Percentiles rank a stretch among this genome's conserved stretches.
Evolutionary conservation across 228 moss, liverwort and hornwort species (phyloP).

Genomic region (Sphagnum magellanicum): DNA sequence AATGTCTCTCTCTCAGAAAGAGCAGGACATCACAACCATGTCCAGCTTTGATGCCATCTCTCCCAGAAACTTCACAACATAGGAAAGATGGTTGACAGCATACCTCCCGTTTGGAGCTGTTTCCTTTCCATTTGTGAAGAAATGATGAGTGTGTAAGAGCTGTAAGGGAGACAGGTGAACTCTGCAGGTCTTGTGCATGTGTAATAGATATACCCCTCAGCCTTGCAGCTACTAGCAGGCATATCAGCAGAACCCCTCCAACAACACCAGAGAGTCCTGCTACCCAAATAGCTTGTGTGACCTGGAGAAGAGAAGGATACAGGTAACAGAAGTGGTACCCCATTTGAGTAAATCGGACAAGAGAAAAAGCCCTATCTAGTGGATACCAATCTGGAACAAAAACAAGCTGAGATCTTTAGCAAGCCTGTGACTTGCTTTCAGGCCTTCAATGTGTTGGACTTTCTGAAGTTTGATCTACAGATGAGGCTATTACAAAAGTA

Average conservation of each 20-base stretch:
- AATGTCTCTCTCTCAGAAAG: too few relatives aligned
- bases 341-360: too few relatives aligned
- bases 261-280: constrained; percentile 31
- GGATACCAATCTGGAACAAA: too few relatives aligned
- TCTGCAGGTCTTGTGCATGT: neutral
- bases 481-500: constrained; percentile 4
- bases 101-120: neutral
- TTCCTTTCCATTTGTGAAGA: constrained; percentile 27
- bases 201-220: constrained; percentile 22
- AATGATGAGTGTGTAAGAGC: constrained; percentile 17
- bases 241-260: constrained; percentile 64
- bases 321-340: neutral
- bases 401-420: too few relatives aligned
- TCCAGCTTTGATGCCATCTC: too few relatives aligned
- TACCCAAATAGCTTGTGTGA: constrained; percentile 27
- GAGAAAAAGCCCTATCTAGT: too few relatives aligned
- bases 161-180: constrained; percentile 1
- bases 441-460: too few relatives aligned
- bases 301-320: constrained; percentile 7
- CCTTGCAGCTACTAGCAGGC: constrained; percentile 35
- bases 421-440: too few relatives aligned
- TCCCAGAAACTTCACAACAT: too few relatives aligned
- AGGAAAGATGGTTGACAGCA: neutral
- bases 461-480: too few relatives aligned
- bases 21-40: too few relatives aligned